Evolutionary conservation across 495 filamentous ascomycete species (phyloP), one percentile per base, ranked within the genome.

Genomic region (Cairneyella variabilis): DNA sequence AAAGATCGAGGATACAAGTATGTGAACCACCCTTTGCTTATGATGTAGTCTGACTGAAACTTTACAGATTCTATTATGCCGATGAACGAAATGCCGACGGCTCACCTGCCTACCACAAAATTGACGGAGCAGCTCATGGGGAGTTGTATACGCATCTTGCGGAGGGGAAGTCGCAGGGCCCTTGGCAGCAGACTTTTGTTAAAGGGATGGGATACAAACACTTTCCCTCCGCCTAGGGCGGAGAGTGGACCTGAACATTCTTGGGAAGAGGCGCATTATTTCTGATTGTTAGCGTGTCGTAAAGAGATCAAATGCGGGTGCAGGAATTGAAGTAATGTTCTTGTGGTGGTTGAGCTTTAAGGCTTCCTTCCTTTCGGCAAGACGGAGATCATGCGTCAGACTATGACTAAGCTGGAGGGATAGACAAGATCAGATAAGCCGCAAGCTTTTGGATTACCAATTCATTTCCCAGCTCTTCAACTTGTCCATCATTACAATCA

Each of bases 1-100:
- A 57, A 59, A 27, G 61, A 68, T 17, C 43, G 58, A 27, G 74
- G 76, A n/a, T 77, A 59, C 59, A 77, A 76, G 76, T 43, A 52
- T 40, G 54, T 52, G 25, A 40, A 44, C 30, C 48, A 21, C 32
- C 48, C 40, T 34, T 42, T 40, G 32, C 48, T 46, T 57, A 46
- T 46, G 30, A 39, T 38, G 48, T 51, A 51, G 48, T 45, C 40
- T 52, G 38, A 36, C 22, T 59, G 48, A 56, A 43, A 42, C 41
- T 60, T 47, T 23, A 25, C 27, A 58, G 55, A 14, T 58, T 58
- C 25, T 58, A 58, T 42, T 54, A 36, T 27, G 20, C 16, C 6
- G 51, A 54, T 14, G 51, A 54, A 25, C 18, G 51, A 47, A 22
- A 34, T 4, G 40, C 40, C 7, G 40, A 45, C 16, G 51, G 40